Evolutionary conservation across 208 protist species (phyloP).

Genomic region (Leishmania tarentolae): DNA sequence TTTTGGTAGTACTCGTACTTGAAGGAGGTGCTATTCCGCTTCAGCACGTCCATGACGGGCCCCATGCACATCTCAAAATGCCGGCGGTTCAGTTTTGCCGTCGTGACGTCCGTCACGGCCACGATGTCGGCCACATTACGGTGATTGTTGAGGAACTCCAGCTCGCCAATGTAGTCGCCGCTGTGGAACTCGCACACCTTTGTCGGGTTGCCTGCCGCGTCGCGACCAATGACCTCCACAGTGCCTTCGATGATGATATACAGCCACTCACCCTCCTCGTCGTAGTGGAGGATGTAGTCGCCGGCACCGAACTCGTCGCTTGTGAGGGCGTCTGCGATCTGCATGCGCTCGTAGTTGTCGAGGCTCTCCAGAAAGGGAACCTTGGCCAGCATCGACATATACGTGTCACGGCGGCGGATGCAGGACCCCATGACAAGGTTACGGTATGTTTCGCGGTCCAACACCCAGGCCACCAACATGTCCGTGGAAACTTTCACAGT

Average conservation of each 20-base stretch:
- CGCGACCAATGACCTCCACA: slow-evolving; percentile 87
- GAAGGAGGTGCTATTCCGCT: slow-evolving; percentile 64
- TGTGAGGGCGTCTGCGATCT: slow-evolving; percentile 87
- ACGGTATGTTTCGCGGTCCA: slow-evolving; percentile 92
- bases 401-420: slow-evolving; percentile 84
- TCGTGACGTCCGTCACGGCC: slow-evolving; percentile 76
- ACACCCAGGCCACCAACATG: slow-evolving; percentile 78
- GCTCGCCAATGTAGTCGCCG: slow-evolving; percentile 88
- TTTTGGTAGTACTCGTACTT: slow-evolving; percentile 94
- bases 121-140: slow-evolving; percentile 82
- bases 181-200: slow-evolving; percentile 85
- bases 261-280: slow-evolving; percentile 89
- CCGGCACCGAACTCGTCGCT: slow-evolving; percentile 77
- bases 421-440: slow-evolving; percentile 89
- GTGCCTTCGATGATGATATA: slow-evolving; percentile 90
- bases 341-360: slow-evolving; percentile 84
- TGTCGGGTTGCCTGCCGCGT: slow-evolving; percentile 58
- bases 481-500: slow-evolving; percentile 85
- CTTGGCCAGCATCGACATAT: slow-evolving; percentile 75
- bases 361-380: slow-evolving; percentile 82
- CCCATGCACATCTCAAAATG: slow-evolving; percentile 94
- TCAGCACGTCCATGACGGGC: slow-evolving; percentile 88
- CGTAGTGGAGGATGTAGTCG: slow-evolving; percentile 89
- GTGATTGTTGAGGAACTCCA: slow-evolving; percentile 93
- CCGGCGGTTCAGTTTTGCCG: slow-evolving; percentile 88